phyloP scores from a whole-genome alignment of 805 yeast genomes.

The Nakazawaea wickerhamii region DNA sequence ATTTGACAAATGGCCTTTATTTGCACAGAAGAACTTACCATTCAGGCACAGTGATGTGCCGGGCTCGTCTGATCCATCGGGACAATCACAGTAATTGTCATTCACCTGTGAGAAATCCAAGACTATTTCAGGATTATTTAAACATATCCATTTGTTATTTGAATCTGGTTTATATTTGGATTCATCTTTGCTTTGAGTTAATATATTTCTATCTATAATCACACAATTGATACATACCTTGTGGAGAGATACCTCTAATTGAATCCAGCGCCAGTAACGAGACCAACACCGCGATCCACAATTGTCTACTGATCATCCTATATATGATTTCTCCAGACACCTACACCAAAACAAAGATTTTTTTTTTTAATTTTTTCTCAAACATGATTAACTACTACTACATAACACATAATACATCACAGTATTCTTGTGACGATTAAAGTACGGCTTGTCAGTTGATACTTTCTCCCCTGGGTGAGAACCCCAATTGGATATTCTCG shows the following conservation, averaged over 20 bases:
- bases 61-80: slow-evolving; percentile 97
- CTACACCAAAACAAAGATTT: too few species aligned
- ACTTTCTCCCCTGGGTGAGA: too few species aligned
- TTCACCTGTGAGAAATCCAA: slow-evolving; percentile 62
- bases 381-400: too few species aligned
- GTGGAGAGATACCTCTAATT: slow-evolving; percentile 19
- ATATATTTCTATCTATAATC: slow-evolving; percentile 2
- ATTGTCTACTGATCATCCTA: not conserved
- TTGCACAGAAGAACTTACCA: slow-evolving; percentile 64
- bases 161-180: slow-evolving; percentile 45
- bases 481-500: too few species aligned
- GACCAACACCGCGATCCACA: not conserved
- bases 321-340: too few species aligned
- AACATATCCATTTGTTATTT: slow-evolving; percentile 62
- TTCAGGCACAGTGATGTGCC: slow-evolving; percentile 80
- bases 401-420: too few species aligned
- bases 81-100: slow-evolving; percentile 93
- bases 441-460: too few species aligned
- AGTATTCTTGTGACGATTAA: too few species aligned
- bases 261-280: not conserved
- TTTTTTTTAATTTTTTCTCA: too few species aligned
- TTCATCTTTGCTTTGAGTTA: slow-evolving; percentile 21
- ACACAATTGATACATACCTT: slow-evolving; percentile 7
- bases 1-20: slow-evolving; percentile 61
- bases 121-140: slow-evolving; percentile 58